These are phyloP conservation scores for Rossbeevera mucosa DNA, from an alignment of 768 basidiomycete species.

Conservation along the genomic window DNA sequence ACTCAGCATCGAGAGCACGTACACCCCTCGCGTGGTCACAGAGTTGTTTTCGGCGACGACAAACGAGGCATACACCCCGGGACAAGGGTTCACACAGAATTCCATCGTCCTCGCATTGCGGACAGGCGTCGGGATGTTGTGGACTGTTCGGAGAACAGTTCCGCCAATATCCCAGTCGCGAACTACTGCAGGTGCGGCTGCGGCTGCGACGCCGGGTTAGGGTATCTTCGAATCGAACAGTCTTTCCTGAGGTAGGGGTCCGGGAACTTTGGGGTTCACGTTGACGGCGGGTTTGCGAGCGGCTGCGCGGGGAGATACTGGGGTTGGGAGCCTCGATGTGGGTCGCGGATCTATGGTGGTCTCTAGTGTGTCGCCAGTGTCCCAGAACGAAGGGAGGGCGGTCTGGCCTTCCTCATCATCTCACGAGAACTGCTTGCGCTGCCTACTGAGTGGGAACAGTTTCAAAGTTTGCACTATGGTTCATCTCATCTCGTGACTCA, in stretches of 20 bases:
- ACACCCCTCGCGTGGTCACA: neutral
- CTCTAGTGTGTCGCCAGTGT: neutral
- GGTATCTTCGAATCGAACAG: neutral
- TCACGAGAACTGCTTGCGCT: too few relatives aligned
- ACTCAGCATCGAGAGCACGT: neutral
- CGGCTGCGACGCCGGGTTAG: neutral
- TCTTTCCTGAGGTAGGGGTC: neutral
- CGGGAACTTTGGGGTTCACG: neutral
- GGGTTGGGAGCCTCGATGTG: neutral
- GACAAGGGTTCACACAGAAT: neutral
- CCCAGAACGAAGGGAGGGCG: neutral
- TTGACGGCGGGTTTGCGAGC: neutral
- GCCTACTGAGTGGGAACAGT: too few relatives aligned
- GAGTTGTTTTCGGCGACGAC: neutral
- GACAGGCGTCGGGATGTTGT: neutral
- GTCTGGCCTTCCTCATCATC: neutral
- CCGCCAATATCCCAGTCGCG: neutral
- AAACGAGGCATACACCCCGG: neutral
- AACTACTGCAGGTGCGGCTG: neutral
- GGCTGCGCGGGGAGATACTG: neutral
- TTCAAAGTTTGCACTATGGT: too few relatives aligned
- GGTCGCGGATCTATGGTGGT: neutral
- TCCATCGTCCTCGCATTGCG: neutral
- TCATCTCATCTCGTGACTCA: too few relatives aligned
- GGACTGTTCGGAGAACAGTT: neutral